These are phyloP conservation scores for Aspergillus latus DNA, from an alignment of 2,329 filamentous ascomycete genomes.

Conservation along the genomic window DNA sequence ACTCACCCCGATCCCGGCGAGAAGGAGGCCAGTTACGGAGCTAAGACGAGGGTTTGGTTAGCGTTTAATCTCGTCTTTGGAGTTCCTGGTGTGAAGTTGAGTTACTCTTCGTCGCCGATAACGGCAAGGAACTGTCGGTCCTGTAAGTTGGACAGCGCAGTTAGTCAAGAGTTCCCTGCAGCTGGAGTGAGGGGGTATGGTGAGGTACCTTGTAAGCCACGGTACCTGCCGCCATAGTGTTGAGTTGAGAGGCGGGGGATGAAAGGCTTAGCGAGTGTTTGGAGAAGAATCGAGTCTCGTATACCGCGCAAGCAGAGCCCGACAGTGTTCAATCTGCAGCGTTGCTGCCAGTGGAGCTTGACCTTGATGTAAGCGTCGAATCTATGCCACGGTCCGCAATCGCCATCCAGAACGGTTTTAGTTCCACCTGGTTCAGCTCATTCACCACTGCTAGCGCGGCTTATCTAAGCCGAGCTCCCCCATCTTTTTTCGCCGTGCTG, in stretches of 20 bases:
- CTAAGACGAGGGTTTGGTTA: slow-evolving; percentile 51
- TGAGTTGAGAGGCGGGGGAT: neutral
- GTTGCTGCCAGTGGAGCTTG: slow-evolving; percentile 1
- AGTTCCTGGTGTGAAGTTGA: neutral
- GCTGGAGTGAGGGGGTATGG: slow-evolving; percentile 13
- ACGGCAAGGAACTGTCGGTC: slow-evolving; percentile 96
- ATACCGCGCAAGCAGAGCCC: neutral
- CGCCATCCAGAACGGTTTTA: slow-evolving; percentile 8
- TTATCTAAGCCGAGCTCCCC: slow-evolving; percentile 20
- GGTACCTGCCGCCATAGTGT: slow-evolving; percentile 61
- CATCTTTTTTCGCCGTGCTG: slow-evolving; percentile 6
- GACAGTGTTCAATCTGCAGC: neutral
- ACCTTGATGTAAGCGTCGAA: neutral
- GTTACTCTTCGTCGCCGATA: slow-evolving; percentile 84
- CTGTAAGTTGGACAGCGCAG: slow-evolving; percentile 46
- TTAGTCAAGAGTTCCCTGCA: slow-evolving; percentile 8
- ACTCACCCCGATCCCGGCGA: slow-evolving; percentile 89
- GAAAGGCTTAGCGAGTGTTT: neutral
- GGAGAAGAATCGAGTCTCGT: neutral
- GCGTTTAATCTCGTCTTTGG: neutral
- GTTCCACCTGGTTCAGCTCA: neutral
- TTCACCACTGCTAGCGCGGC: slow-evolving; percentile 6
- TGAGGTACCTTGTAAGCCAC: slow-evolving; percentile 54
- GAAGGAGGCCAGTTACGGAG: slow-evolving; percentile 90
- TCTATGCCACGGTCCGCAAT: neutral